Percentiles rank a stretch among this genome's conserved stretches.
Conservation (phyloP, 2,329 filamentous ascomycete species). For the Metarhizium robertsii region DNA sequence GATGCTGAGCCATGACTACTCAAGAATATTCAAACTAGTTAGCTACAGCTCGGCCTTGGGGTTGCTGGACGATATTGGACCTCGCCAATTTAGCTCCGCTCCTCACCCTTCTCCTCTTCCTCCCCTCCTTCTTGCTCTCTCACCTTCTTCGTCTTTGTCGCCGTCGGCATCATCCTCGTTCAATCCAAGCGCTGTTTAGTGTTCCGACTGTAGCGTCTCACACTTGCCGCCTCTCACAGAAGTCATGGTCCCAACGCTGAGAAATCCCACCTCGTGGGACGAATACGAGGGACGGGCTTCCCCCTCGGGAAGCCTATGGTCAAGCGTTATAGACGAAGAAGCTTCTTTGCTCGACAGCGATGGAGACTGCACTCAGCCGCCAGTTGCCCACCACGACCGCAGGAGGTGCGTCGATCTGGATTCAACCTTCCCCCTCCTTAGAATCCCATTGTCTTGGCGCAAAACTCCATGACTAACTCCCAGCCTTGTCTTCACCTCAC, state of each 20-base stretch:
- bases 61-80: background rate
- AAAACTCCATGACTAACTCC: background rate
- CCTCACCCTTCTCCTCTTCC: no score
- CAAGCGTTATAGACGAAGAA: conserved; percentile 33
- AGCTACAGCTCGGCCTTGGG: background rate
- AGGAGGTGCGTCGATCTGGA: conserved; percentile 18
- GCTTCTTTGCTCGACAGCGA: conserved; percentile 35
- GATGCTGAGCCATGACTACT: background rate
- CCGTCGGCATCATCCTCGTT: no score
- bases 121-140: background rate
- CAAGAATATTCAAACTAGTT: background rate
- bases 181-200: background rate
- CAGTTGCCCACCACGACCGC: conserved; percentile 15
- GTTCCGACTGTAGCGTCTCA: background rate
- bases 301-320: conserved; percentile 32
- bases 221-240: background rate
- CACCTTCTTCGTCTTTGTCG: background rate
- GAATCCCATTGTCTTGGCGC: background rate
- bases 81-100: background rate
- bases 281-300: conserved; percentile 35
- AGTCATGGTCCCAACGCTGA: conserved; percentile 10
- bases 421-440: background rate
- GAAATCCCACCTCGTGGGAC: conserved; percentile 36
- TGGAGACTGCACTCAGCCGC: conserved; percentile 20
- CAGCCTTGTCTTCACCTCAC: background rate